Conservation (phyloP, 371 early-diverging fungal species). For the Actinomortierella wolfii region DNA sequence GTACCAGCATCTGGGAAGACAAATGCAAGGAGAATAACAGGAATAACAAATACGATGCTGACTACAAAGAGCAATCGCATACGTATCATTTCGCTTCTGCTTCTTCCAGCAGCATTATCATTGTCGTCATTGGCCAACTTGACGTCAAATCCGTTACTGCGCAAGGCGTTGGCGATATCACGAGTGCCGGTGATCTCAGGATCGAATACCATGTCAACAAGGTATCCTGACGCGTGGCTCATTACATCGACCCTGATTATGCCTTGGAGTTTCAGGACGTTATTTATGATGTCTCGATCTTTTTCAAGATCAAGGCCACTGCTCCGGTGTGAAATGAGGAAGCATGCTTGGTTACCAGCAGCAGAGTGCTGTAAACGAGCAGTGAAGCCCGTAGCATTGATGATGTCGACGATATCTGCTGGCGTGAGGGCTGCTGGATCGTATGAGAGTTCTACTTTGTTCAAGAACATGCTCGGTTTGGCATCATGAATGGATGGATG, state of each 20-base stretch:
- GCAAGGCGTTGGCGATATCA: not conserved
- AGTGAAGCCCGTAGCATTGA: conserved; percentile 3
- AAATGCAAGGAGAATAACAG: not conserved
- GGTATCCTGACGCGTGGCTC: not conserved
- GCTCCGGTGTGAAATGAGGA: conserved; percentile 2
- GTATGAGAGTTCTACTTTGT: not conserved
- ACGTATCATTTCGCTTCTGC: not conserved
- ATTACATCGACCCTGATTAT: not conserved
- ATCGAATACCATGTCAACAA: not conserved
- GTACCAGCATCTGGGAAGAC: not conserved
- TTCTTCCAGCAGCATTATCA: not conserved
- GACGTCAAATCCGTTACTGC: not conserved
- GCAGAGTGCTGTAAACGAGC: conserved; percentile 9
- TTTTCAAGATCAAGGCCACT: not conserved
- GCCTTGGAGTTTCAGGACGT: not conserved
- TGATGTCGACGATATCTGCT: conserved; percentile 8
- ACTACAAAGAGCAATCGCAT: not conserved
- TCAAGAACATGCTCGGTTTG: conserved; percentile 8
- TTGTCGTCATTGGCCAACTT: not conserved
- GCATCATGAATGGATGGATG: conserved; percentile 7
- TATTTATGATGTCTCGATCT: not conserved
- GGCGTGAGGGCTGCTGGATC: not conserved
- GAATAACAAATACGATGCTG: not conserved
- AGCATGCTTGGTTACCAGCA: conserved; percentile 8
- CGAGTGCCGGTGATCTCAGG: not conserved